Conservation (phyloP, 2,329 filamentous ascomycete species). For the Beauveria sp. region DNA sequence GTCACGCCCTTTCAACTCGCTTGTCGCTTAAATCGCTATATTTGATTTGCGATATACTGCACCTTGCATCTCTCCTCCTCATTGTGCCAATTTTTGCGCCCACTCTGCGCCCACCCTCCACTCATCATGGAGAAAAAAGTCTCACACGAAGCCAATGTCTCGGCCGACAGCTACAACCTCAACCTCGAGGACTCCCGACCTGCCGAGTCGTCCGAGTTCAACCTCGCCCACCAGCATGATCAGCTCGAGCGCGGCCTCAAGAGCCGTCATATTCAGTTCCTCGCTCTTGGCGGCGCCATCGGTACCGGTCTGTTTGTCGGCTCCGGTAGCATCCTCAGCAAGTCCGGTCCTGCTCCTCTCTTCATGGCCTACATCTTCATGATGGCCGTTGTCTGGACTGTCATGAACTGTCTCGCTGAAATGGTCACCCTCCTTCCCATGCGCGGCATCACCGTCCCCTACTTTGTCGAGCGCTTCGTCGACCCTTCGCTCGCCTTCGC, state of each 20-base stretch:
- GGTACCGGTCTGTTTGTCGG: constrained; percentile 59
- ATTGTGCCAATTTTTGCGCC: background rate
- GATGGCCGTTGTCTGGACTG: constrained; percentile 45
- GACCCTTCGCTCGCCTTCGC: constrained; percentile 50
- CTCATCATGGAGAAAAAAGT: constrained; percentile 16
- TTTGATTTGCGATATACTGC: background rate
- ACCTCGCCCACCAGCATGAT: constrained; percentile 30
- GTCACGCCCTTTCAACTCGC: background rate
- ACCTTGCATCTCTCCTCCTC: background rate
- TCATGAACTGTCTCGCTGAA: constrained; percentile 49
- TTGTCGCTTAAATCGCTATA: background rate
- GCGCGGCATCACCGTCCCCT: constrained; percentile 49
- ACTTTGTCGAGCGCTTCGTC: constrained; percentile 48
- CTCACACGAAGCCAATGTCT: constrained; percentile 8
- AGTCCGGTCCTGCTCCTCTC: constrained; percentile 56
- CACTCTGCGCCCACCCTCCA: background rate
- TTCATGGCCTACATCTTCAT: constrained; percentile 60
- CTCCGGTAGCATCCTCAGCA: constrained; percentile 47
- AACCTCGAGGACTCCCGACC: constrained; percentile 20
- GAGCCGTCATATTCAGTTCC: constrained; percentile 53
- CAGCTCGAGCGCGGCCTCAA: constrained; percentile 51
- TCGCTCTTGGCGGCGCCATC: constrained; percentile 51
- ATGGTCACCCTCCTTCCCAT: constrained; percentile 49
- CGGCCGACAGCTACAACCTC: constrained; percentile 19
- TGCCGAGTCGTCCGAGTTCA: constrained; percentile 23